These are phyloP conservation scores for Rhodofomes roseus DNA, from an alignment of 1,284 basidiomycete genomes.

Conservation along the genomic window DNA sequence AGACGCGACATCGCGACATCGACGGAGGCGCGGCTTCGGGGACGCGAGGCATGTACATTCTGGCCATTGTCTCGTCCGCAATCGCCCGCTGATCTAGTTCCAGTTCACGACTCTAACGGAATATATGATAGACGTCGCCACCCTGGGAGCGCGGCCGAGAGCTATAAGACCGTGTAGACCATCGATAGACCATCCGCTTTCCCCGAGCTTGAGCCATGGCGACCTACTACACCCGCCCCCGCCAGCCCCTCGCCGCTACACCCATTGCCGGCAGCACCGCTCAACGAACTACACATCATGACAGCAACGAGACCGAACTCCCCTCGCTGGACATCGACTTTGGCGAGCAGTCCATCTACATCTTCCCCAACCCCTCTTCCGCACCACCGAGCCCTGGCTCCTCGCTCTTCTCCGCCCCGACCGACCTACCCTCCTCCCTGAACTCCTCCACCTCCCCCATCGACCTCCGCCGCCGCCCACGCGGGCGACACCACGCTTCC, in stretches of 20 bases:
- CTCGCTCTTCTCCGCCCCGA: constrained; percentile 24
- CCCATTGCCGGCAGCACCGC: not conserved
- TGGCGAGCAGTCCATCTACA: constrained; percentile 30
- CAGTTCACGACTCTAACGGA: not conserved
- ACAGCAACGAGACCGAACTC: not conserved
- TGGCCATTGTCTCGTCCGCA: not conserved
- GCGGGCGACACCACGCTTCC: constrained; percentile 7
- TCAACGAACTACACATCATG: not conserved
- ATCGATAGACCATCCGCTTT: not conserved
- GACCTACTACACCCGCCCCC: constrained; percentile 18
- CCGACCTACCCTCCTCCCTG: constrained; percentile 18
- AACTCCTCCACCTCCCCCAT: constrained; percentile 9
- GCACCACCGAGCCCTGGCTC: constrained; percentile 24
- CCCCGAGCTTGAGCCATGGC: constrained; percentile 14
- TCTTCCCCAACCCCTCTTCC: constrained; percentile 32
- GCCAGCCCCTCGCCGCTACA: not conserved
- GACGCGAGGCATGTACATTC: not conserved
- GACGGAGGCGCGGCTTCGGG: not conserved
- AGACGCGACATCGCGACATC: not conserved
- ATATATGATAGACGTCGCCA: not conserved
- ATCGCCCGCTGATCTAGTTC: not conserved
- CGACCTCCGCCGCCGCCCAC: constrained; percentile 1
- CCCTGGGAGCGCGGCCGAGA: not conserved
- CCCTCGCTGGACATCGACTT: constrained; percentile 9
- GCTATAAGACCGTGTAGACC: not conserved